These are phyloP conservation scores for Lichenothelia convexa DNA, from an alignment of 495 filamentous ascomycete species.

Conservation along the genomic window DNA sequence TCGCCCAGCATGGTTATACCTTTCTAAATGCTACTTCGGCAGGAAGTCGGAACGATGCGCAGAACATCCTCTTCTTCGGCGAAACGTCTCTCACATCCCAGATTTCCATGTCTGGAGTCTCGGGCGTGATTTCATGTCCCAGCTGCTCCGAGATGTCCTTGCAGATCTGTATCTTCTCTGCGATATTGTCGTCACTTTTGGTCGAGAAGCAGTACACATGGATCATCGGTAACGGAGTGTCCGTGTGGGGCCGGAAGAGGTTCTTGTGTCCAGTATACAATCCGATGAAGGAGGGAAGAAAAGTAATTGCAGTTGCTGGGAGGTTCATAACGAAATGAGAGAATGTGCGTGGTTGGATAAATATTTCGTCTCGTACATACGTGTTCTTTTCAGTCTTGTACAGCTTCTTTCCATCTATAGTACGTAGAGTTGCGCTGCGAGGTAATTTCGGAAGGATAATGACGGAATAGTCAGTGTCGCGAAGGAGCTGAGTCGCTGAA, in stretches of 20 bases:
- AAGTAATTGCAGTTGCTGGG: constrained; percentile 68
- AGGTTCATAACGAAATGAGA: constrained; percentile 95
- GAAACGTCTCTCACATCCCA: constrained; percentile 74
- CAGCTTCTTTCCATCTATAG: too few relatives aligned
- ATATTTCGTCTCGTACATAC: constrained; percentile 18
- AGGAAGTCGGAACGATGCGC: constrained; percentile 76
- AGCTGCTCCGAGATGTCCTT: constrained; percentile 45
- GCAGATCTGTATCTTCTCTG: constrained; percentile 45
- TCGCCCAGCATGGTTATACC: too few relatives aligned
- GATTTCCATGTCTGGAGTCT: constrained; percentile 38
- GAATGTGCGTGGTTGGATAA: constrained; percentile 46
- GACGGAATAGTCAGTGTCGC: constrained; percentile 30
- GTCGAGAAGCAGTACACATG: constrained; percentile 83
- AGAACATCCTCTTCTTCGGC: constrained; percentile 92
- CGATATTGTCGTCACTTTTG: constrained; percentile 51
- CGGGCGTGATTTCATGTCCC: constrained; percentile 36
- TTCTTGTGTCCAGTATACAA: constrained; percentile 51
- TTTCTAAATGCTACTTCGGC: constrained; percentile 56
- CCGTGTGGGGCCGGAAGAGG: constrained; percentile 2
- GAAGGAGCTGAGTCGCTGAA: constrained; percentile 41
- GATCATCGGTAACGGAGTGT: constrained; percentile 45
- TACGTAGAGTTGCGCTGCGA: not conserved
- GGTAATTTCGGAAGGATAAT: constrained; percentile 2
- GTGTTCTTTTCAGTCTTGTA: not conserved
- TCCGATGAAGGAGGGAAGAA: constrained; percentile 70